Conservation (phyloP, 2,329 filamentous ascomycete genomes). For the Fusarium solani-melongenae region DNA sequence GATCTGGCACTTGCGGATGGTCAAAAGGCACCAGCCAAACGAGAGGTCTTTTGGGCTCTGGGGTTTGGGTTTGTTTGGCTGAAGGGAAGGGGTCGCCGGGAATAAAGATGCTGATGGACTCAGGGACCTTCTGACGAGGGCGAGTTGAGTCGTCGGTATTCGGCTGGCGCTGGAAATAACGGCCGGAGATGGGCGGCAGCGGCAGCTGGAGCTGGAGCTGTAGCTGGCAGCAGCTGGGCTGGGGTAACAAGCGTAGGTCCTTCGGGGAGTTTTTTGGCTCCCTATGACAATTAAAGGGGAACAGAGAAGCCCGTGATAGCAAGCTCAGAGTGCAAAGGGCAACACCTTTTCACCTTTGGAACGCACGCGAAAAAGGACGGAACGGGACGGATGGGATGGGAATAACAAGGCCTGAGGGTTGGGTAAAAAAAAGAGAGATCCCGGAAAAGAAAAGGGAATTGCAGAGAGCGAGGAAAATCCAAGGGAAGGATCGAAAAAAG, state of each 20-base stretch:
- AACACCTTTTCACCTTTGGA: conserved; percentile 8
- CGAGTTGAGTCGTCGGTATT: conserved; percentile 29
- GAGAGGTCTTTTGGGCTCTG: conserved; percentile 5
- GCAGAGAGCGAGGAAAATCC: conserved; percentile 25
- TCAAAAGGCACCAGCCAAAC: conserved; percentile 4
- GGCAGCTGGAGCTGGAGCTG: conserved; percentile 5
- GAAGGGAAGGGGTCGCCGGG: conserved; percentile 17
- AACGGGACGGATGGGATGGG: conserved; percentile 19
- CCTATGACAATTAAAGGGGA: not conserved
- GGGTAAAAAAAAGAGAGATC: conserved; percentile 25
- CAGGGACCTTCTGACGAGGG: conserved; percentile 3
- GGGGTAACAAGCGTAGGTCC: not conserved
- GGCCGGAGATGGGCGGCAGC: conserved; percentile 31
- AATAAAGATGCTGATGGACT: conserved; percentile 14
- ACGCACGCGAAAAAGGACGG: not conserved
- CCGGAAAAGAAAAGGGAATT: conserved; percentile 45
- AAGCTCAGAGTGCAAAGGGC: not conserved
- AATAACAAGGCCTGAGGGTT: conserved; percentile 32
- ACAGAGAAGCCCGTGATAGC: not conserved
- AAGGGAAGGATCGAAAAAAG: conserved; percentile 35
- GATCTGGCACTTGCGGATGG: conserved; percentile 22
- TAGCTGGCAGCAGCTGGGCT: not conserved
- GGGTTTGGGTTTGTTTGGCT: conserved; percentile 18
- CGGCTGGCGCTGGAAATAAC: conserved; percentile 48
- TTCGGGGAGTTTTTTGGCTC: not conserved